Evolutionary conservation across 139 green algal species (phyloP), one percentile per base, ranked within the genome.

Genomic region (Dunaliella sp.): DNA sequence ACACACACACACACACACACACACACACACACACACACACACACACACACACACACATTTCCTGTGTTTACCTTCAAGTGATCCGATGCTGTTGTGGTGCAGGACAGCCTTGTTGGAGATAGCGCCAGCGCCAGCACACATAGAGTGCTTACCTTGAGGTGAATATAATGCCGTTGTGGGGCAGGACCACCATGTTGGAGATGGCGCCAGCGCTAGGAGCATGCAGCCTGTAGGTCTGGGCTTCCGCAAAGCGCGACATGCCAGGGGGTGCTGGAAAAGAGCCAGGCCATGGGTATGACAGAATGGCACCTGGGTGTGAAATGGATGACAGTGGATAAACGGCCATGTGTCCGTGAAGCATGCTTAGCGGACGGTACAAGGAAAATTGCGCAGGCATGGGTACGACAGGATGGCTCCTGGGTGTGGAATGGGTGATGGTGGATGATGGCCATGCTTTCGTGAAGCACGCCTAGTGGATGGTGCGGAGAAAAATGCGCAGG

Each of bases 161-260:
- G 73, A 78, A 22, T 28, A 94, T 35, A 83, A 91, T 65, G 33
- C 86, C 85, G 25, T 79, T 38, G 16, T 89, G 37, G 30, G 85
- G 84, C 38, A 90, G 33, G 21, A 88, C 65, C 37, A 84, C 82
- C 89, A 94, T 90, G 79, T 81, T 88, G 81, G 82, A 72, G 31
- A 37, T 34, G 37, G 38, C 31, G 33, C 88, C 84, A 0, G 38
- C 75, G 36, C 31, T 32, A 1, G 76, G 76, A 0, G 80, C 36
- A 77, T 93, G 90, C 59, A 93, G 87, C 34, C 85, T 86, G 82
- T 85, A 87, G 58, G 85, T 36, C 24, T 84, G 81, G 38, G 83
- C 79, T 12, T 77, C 38, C 0, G 33, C 74, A 22, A 37, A 65
- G 78, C 58, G 59, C 31, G 59, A 58, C 82, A 25, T 83, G 28